Percentiles rank a stretch among this genome's conserved stretches.
These are phyloP conservation scores for Coemansia sp. DNA, from an alignment of 192 early-diverging fungal species.

Conservation along the genomic window DNA sequence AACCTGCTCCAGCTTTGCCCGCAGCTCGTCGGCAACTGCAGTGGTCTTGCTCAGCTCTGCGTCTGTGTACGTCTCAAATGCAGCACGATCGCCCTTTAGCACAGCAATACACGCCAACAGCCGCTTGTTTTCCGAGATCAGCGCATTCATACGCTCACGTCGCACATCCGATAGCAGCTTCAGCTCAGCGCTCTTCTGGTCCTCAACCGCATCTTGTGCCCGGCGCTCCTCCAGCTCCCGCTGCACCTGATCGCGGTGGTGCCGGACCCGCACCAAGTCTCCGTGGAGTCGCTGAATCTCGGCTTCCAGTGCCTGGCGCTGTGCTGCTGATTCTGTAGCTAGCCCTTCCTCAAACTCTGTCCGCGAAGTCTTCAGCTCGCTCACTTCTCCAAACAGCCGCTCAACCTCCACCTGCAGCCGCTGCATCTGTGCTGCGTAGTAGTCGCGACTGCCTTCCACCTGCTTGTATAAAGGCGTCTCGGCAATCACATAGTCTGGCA, in stretches of 20 bases:
- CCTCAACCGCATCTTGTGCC: conserved; percentile 41
- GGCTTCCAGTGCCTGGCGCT: conserved; percentile 50
- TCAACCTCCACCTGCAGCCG: conserved; percentile 48
- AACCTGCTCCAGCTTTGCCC: conserved; percentile 47
- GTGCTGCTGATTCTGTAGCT: conserved; percentile 33
- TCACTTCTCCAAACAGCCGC: conserved; percentile 43
- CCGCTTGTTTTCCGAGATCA: conserved; percentile 60
- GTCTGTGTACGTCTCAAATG: conserved; percentile 56
- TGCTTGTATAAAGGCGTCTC: conserved; percentile 57
- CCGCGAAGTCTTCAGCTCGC: conserved; percentile 40
- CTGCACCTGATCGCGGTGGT: conserved; percentile 57
- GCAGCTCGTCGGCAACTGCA: conserved; percentile 50
- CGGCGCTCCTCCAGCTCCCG: conserved; percentile 47
- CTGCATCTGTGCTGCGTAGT: conserved; percentile 49
- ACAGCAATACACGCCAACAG: conserved; percentile 54
- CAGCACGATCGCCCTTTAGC: conserved; percentile 50
- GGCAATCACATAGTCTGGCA: conserved; percentile 54
- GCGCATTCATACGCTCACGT: conserved; percentile 59
- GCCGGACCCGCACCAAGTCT: conserved; percentile 56
- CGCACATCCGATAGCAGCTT: conserved; percentile 50
- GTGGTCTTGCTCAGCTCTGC: conserved; percentile 54
- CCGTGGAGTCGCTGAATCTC: conserved; percentile 56
- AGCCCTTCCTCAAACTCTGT: conserved; percentile 44
- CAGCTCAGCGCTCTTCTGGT: conserved; percentile 51
- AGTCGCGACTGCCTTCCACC: conserved; percentile 44